These are phyloP conservation scores for Penicillium sp. DNA, from an alignment of 2,329 filamentous ascomycete species.

Conservation along the genomic window DNA sequence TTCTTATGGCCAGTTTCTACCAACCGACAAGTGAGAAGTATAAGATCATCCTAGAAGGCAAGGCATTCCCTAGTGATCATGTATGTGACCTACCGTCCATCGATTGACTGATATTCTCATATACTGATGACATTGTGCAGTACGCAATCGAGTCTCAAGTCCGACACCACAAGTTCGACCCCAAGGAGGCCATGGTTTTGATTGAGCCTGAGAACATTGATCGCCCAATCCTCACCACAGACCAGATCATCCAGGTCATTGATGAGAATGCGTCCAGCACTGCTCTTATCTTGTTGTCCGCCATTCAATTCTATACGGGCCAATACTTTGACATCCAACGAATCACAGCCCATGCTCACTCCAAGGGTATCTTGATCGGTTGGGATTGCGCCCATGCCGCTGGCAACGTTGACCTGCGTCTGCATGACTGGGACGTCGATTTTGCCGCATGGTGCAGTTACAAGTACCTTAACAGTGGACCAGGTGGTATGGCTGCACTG, in stretches of 20 bases:
- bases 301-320: slow-evolving; percentile 89
- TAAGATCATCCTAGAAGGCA: slow-evolving; percentile 87
- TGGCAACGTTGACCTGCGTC: slow-evolving; percentile 75
- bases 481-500: slow-evolving; percentile 75
- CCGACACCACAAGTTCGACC: slow-evolving; percentile 66
- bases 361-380: slow-evolving; percentile 70
- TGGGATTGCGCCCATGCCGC: slow-evolving; percentile 89
- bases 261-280: slow-evolving; percentile 72
- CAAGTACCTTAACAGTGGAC: slow-evolving; percentile 89
- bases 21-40: slow-evolving; percentile 64
- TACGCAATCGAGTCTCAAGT: slow-evolving; percentile 86
- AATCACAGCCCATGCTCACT: slow-evolving; percentile 77
- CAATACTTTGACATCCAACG: slow-evolving; percentile 80
- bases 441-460: slow-evolving; percentile 94
- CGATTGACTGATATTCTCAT: not conserved
- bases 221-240: slow-evolving; percentile 66
- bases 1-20: slow-evolving; percentile 85
- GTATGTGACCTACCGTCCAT: slow-evolving; percentile 45
- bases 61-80: slow-evolving; percentile 86
- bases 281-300: slow-evolving; percentile 77
- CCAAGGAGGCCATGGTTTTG: slow-evolving; percentile 69
- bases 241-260: slow-evolving; percentile 71
- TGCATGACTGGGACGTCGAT: slow-evolving; percentile 90
- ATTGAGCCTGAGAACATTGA: slow-evolving; percentile 63
- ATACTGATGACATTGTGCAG: slow-evolving; percentile 44